Evolutionary conservation across 2,329 filamentous ascomycete species (phyloP), one percentile per base, ranked within the genome.

Genomic region (Neonectria punicea): DNA sequence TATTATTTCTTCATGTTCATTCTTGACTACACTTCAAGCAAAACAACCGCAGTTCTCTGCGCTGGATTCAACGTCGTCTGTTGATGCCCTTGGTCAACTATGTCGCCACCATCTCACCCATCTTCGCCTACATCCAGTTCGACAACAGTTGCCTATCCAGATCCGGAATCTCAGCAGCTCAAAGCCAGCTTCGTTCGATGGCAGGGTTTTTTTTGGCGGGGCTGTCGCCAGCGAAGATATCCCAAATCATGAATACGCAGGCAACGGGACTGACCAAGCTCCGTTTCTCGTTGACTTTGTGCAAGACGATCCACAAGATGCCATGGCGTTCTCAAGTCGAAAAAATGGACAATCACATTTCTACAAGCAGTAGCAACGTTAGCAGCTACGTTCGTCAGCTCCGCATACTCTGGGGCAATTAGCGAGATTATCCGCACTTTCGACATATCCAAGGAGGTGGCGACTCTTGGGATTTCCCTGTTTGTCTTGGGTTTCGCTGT

Each of bases 231-330:
- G 22, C 22, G 22, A 22, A 22, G 22, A 22, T 22, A 25, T 69
- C 5, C 77, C 5, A 9, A 4, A 11, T 25, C 20, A 46, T 11
- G 14, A 5, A 11, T 92, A 90, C 67, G 73, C 78, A 5, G 90
- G 90, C 22, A 76, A 83, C 3, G 91, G 91, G 57, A 93, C 90
- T 1, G 77, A 82, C 4, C 86, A 90, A 28, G 86, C 89, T 41
- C 91, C 91, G 0, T 93, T 86, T 68, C 78, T 88, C n/a, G 90
- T 93, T 67, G 85, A 87, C 59, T 93, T 90, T 80, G 84, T 92
- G n/a, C 84, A 86, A 13, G 76, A 87, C 58, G 92, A 94, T 73
- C 83, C 86, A 2, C 84, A 87, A 68, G 91, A 93, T 74, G 89
- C 91, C 0, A 85, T 89, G 82, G 78, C 81, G 20, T 91, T 88